Conservation (phyloP, 805 yeast species). For the Ogataea neopini region DNA sequence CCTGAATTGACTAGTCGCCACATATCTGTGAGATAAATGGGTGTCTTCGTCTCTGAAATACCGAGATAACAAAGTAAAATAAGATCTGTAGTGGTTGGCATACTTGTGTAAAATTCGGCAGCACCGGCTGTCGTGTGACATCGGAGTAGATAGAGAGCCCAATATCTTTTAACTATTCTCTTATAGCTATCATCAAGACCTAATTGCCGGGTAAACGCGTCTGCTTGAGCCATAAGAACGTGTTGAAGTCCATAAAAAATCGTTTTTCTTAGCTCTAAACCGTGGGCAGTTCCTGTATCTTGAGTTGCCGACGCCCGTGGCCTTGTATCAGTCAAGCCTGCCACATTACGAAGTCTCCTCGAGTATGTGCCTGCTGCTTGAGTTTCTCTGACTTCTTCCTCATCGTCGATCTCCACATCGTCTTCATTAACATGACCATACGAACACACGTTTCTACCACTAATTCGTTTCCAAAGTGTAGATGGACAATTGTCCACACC, state of each 20-base stretch:
- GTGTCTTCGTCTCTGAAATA: slow-evolving; percentile 46
- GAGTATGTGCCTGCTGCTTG: slow-evolving; percentile 62
- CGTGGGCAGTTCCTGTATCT: slow-evolving; percentile 22
- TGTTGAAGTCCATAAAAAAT: slow-evolving; percentile 29
- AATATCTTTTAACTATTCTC: slow-evolving; percentile 35
- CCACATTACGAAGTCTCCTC: slow-evolving; percentile 51
- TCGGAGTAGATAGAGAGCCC: slow-evolving; percentile 23
- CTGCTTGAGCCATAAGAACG: slow-evolving; percentile 50
- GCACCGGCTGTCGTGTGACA: slow-evolving; percentile 9
- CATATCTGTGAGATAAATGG: slow-evolving; percentile 53
- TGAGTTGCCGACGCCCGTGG: slow-evolving; percentile 15
- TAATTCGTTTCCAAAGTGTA: slow-evolving; percentile 63
- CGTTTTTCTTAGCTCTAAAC: slow-evolving; percentile 24
- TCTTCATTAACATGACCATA: slow-evolving; percentile 89
- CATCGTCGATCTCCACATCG: slow-evolving; percentile 76
- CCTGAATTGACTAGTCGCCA: slow-evolving; percentile 43
- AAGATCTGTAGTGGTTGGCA: slow-evolving; percentile 23
- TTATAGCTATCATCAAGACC: slow-evolving; percentile 19
- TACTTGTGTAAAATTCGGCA: slow-evolving; percentile 8
- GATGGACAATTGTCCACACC: slow-evolving; percentile 91
- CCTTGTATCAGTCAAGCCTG: slow-evolving; percentile 37
- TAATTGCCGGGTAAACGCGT: slow-evolving; percentile 38
- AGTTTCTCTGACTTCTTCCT: slow-evolving; percentile 65
- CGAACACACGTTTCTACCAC: slow-evolving; percentile 84
- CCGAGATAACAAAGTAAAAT: slow-evolving; percentile 52